phyloP scores from a whole-genome alignment of 2,329 filamentous ascomycete genomes.

The Escovopsis sp. region DNA sequence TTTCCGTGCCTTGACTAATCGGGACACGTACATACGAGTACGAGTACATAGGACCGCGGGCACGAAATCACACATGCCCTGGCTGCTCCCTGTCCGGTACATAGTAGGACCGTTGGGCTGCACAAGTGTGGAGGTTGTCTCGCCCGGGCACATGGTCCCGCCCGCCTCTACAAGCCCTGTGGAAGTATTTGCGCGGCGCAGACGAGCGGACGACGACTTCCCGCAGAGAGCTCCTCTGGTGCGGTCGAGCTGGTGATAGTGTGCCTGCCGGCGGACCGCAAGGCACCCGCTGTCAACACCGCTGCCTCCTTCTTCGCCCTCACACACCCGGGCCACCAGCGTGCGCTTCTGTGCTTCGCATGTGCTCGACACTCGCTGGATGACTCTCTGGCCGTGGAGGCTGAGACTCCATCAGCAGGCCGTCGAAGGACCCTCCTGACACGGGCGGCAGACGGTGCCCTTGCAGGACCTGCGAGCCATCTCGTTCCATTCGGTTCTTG shows the following conservation, averaged over 20 bases:
- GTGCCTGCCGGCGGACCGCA: constrained; percentile 5
- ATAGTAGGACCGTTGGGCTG: too few relatives aligned
- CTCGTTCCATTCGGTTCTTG: neutral
- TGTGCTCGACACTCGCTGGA: constrained; percentile 1
- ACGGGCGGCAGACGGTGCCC: constrained; percentile 2
- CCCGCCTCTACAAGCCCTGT: too few relatives aligned
- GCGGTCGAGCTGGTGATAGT: neutral
- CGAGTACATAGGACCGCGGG: too few relatives aligned
- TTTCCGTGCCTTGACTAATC: too few relatives aligned
- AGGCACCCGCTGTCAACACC: constrained; percentile 6
- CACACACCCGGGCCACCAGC: too few relatives aligned
- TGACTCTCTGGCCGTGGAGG: constrained; percentile 14
- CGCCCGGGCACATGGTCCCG: too few relatives aligned
- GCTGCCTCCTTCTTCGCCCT: neutral
- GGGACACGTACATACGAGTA: too few relatives aligned
- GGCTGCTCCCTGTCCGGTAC: too few relatives aligned
- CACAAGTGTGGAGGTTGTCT: too few relatives aligned
- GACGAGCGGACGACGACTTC: neutral
- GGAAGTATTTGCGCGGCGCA: neutral
- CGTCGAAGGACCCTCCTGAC: constrained; percentile 14
- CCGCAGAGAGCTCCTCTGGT: too few relatives aligned
- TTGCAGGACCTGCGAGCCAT: constrained; percentile 3
- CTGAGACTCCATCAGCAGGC: constrained; percentile 29
- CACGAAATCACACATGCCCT: too few relatives aligned
- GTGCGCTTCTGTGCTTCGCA: neutral